Base-by-base conservation (phyloP, 257 asterid species). In the Leonotis leonurus region DNA sequence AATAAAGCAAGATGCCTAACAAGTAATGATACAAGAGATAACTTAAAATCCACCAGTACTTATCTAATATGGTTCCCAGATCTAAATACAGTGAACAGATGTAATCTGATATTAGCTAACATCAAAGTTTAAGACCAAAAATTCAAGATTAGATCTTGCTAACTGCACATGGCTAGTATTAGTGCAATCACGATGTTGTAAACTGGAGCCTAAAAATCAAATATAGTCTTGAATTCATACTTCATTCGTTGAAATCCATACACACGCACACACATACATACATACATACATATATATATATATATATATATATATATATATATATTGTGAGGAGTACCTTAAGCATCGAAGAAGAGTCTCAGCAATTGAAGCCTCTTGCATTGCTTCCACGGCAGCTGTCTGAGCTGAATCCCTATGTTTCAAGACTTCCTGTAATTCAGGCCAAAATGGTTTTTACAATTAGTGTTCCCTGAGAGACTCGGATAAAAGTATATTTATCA, bases 381-480 rank as follows among this genome's bases (percentile, higher is more conserved):
- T 81, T 65, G 99, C 99, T 75, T 89, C 99, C 64, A 83, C 81
- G 30, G 99, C 99, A 68, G 97, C 96, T 18, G 83, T 72, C 79
- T 89, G 97, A 14, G 97, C 96, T 18, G 96, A 76, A 64, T 85
- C 95, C 80, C 97, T 85, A 75, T 86, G 82, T 87, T 74, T 92
- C 73, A 86, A 53, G 26, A 89, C 87, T 68, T 92, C 96, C 99
- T 92, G 82, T 60, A 30, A 69, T 64, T 68, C 67, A 75, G 44
- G 25, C 26, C 74, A 66, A 16, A 65, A 41, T 33, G 51, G 49
- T 71, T 63, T 60, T 35, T 64, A 2, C 24, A 49, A 35, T 50
- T 36, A 70, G 40, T 21, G 43, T 29, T 14, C 43, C 22, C 22
- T 3, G 36, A 65, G 66, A 70, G 24, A 26, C 39, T 44, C 58